Evolutionary conservation across 2,329 filamentous ascomycete species (phyloP).

Genomic region (Torrubiella hemipterigena): DNA sequence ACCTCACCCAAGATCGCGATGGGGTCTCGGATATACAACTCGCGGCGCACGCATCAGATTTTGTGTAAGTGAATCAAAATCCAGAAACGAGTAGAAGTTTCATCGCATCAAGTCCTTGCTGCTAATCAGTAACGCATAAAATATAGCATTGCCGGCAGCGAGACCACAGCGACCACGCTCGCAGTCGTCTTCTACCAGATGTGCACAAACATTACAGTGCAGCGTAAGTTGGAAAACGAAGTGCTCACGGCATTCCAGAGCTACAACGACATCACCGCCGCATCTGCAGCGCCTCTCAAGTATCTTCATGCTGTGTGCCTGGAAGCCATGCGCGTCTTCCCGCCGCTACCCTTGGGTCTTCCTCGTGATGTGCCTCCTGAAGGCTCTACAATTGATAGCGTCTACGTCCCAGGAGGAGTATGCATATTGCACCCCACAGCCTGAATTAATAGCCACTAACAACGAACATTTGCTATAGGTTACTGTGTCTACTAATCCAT

Average conservation of each 20-base stretch:
- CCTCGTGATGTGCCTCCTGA: constrained; percentile 6
- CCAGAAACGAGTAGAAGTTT: too few relatives aligned
- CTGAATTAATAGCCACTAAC: neutral
- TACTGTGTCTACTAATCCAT: neutral
- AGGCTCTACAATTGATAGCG: constrained; percentile 2
- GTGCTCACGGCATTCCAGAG: constrained; percentile 10
- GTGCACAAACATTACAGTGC: constrained; percentile 9
- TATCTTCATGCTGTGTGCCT: constrained; percentile 7
- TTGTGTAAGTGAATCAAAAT: too few relatives aligned
- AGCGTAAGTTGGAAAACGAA: constrained; percentile 8
- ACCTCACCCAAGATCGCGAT: too few relatives aligned
- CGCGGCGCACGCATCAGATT: constrained; percentile 14
- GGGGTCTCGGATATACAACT: constrained; percentile 14
- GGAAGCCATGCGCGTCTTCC: constrained; percentile 8
- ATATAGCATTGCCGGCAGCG: constrained; percentile 26
- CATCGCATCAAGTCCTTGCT: too few relatives aligned
- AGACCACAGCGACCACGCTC: constrained; percentile 33
- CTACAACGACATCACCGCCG: constrained; percentile 10
- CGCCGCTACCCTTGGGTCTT: constrained; percentile 6
- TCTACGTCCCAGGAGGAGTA: neutral
- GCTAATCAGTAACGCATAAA: too few relatives aligned
- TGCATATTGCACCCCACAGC: neutral
- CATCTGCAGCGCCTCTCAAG: constrained; percentile 1
- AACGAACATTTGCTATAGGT: too few relatives aligned
- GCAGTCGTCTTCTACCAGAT: constrained; percentile 16